Conservation (phyloP, 768 basidiomycete species). For the Leccinum disarticulatum region DNA sequence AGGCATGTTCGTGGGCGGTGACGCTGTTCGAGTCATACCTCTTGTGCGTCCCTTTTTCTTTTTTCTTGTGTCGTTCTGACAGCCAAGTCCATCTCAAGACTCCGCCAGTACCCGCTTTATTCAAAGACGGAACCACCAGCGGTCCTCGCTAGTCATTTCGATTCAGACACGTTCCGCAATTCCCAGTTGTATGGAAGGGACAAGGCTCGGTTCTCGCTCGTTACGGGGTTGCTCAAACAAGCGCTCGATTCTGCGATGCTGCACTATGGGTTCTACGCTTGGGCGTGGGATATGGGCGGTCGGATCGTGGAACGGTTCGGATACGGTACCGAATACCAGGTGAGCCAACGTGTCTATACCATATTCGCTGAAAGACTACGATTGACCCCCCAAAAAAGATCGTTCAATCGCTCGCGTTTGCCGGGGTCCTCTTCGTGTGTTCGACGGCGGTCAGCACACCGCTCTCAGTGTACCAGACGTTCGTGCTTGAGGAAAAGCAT, state of each 20-base stretch:
- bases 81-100: constrained; percentile 21
- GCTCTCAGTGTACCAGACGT: constrained; percentile 80
- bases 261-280: constrained; percentile 76
- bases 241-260: constrained; percentile 66
- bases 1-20: constrained; percentile 71
- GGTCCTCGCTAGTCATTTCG: constrained; percentile 68
- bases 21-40: constrained; percentile 88
- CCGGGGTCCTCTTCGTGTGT: constrained; percentile 61
- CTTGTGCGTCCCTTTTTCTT: constrained; percentile 51
- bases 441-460: constrained; percentile 74
- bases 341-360: constrained; percentile 27
- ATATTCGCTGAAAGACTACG: too few species aligned
- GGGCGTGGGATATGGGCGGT: constrained; percentile 76
- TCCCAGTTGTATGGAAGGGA: constrained; percentile 90
- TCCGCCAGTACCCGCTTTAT: constrained; percentile 86
- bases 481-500: constrained; percentile 91
- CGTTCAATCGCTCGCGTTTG: constrained; percentile 77
- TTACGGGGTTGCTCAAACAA: constrained; percentile 76
- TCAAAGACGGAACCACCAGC: constrained; percentile 71
- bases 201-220: constrained; percentile 80
- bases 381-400: constrained; percentile 44
- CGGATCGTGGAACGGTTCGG: constrained; percentile 49
- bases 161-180: constrained; percentile 73
- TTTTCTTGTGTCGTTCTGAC: neutral
- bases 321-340: constrained; percentile 73